A percentile compares a stretch with the other conserved stretches of the same genome.
These are phyloP conservation scores for Ascochyta pisi DNA, from an alignment of 2,329 filamentous ascomycete genomes.

Conservation along the genomic window DNA sequence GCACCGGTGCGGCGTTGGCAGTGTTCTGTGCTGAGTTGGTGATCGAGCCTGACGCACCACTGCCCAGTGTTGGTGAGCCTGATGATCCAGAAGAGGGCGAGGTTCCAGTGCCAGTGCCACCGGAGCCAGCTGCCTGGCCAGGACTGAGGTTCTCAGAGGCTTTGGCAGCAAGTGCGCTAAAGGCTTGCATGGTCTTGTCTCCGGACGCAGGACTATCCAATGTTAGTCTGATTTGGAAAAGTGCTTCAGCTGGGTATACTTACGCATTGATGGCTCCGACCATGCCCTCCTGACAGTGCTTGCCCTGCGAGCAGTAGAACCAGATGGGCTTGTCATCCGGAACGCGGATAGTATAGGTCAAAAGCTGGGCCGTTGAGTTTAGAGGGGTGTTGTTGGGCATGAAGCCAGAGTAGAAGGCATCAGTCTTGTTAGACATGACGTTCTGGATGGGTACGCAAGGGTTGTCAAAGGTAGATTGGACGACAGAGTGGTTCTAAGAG, in stretches of 20 bases:
- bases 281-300: slow-evolving; percentile 79
- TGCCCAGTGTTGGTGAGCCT: slow-evolving; percentile 16
- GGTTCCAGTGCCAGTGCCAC: slow-evolving; percentile 16
- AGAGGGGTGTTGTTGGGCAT: slow-evolving; percentile 60
- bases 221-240: slow-evolving; percentile 24
- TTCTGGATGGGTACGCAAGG: slow-evolving; percentile 70
- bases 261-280: slow-evolving; percentile 79
- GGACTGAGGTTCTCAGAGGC: slow-evolving; percentile 53
- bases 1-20: slow-evolving; percentile 33
- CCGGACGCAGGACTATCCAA: slow-evolving; percentile 37
- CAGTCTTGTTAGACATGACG: slow-evolving; percentile 54
- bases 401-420: slow-evolving; percentile 69
- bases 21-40: slow-evolving; percentile 33
- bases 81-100: slow-evolving; percentile 20
- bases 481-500: slow-evolving; percentile 74
- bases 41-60: slow-evolving; percentile 18
- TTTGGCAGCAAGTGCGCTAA: slow-evolving; percentile 46
- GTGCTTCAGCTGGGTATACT: slow-evolving; percentile 40
- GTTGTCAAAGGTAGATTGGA: slow-evolving; percentile 75
- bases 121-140: slow-evolving; percentile 39
- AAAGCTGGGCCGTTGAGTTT: slow-evolving; percentile 51
- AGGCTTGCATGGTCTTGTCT: slow-evolving; percentile 46
- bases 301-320: slow-evolving; percentile 77
- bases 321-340: slow-evolving; percentile 75
- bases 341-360: slow-evolving; percentile 75